Conservation (phyloP, 768 basidiomycete species). For the Rickenella mellea region DNA sequence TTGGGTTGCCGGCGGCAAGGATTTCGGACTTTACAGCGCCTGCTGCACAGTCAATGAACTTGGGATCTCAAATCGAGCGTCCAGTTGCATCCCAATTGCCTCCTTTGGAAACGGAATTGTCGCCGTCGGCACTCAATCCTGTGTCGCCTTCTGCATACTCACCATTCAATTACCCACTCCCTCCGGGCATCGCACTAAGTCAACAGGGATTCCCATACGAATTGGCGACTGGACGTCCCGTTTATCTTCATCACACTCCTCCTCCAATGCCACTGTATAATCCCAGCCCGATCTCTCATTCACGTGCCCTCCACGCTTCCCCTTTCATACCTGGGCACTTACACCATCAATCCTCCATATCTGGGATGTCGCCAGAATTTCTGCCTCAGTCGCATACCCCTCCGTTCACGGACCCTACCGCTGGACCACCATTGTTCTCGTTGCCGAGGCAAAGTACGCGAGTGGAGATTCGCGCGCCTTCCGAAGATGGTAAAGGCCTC, state of each 20-base stretch:
- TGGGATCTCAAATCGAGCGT: background rate
- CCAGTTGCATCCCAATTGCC: slow-evolving; percentile 17
- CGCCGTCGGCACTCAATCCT: too few relatives aligned
- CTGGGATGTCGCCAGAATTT: slow-evolving; percentile 56
- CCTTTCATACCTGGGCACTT: slow-evolving; percentile 52
- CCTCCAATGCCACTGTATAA: slow-evolving; percentile 49
- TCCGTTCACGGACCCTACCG: slow-evolving; percentile 56
- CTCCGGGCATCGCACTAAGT: slow-evolving; percentile 60
- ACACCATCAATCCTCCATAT: slow-evolving; percentile 36
- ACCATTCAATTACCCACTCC: slow-evolving; percentile 46
- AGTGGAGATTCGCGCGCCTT: slow-evolving; percentile 64
- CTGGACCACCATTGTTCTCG: slow-evolving; percentile 63
- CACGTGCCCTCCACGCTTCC: slow-evolving; percentile 34
- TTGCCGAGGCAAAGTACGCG: slow-evolving; percentile 65
- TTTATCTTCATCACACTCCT: slow-evolving; percentile 45
- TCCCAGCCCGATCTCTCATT: slow-evolving; percentile 54
- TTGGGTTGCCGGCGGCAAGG: background rate
- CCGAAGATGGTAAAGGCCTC: slow-evolving; percentile 19
- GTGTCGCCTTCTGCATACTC: slow-evolving; percentile 47
- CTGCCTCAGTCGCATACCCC: slow-evolving; percentile 49
- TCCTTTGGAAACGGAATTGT: slow-evolving; percentile 34
- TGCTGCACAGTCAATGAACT: background rate
- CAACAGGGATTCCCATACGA: slow-evolving; percentile 77
- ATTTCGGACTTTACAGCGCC: background rate
- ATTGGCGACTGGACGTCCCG: slow-evolving; percentile 70